These are phyloP conservation scores for Scenedesmus sp. DNA, from an alignment of 163 green algal genomes.

Conservation along the genomic window DNA sequence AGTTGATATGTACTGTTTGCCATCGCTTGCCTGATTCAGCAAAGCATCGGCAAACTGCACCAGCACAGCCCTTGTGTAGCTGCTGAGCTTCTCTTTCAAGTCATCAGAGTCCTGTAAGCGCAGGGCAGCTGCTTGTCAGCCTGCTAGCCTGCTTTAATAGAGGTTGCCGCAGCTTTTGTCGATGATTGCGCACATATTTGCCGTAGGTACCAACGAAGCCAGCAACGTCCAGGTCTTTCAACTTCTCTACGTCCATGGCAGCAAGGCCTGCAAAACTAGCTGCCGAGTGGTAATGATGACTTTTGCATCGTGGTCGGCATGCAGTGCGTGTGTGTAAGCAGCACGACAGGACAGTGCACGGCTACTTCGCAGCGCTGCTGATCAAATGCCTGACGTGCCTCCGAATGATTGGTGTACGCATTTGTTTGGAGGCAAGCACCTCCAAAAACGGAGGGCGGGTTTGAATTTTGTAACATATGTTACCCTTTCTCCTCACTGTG, in stretches of 20 bases:
- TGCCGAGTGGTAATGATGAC: neutral
- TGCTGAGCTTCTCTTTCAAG: conserved; percentile 44
- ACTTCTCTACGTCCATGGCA: conserved; percentile 6
- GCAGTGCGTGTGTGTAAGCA: neutral
- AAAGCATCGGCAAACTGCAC: conserved; percentile 29
- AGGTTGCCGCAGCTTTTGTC: neutral
- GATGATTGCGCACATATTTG: conserved; percentile 8
- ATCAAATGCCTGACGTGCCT: neutral
- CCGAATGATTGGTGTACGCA: neutral
- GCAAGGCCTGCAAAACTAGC: neutral
- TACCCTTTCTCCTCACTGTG: neutral
- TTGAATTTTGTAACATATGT: neutral
- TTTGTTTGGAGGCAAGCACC: neutral
- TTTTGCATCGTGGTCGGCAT: neutral
- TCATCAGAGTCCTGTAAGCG: conserved; percentile 21
- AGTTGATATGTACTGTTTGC: neutral
- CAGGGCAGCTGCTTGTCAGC: neutral
- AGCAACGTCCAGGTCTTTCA: conserved; percentile 1
- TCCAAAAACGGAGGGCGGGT: neutral
- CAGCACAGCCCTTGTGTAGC: conserved; percentile 20
- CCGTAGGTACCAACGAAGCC: neutral
- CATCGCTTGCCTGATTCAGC: conserved; percentile 11
- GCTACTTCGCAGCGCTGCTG: neutral
- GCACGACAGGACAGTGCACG: neutral
- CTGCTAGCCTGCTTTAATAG: too few relatives aligned